These are phyloP conservation scores for Hanseniaspora hatyaiensis DNA, from an alignment of 805 yeast species.

Conservation along the genomic window DNA sequence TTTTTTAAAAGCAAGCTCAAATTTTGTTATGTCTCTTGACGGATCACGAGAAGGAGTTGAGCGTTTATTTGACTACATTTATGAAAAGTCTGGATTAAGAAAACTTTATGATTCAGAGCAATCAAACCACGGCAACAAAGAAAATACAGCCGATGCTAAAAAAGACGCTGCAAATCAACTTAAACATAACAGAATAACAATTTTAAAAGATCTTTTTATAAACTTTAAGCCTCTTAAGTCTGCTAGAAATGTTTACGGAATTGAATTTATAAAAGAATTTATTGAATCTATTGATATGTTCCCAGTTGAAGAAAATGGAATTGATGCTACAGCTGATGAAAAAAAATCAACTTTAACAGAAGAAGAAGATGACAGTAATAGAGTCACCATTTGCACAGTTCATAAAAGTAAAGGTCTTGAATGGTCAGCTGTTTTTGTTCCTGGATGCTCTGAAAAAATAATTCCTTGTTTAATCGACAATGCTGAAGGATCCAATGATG, in stretches of 20 bases:
- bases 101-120: constrained; percentile 18
- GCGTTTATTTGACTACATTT: constrained; percentile 25
- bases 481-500: constrained; percentile 23
- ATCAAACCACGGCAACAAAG: background rate
- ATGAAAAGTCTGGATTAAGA: constrained; percentile 26
- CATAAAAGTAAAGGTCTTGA: constrained; percentile 91
- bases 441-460: constrained; percentile 54
- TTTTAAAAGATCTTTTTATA: constrained; percentile 21
- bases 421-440: constrained; percentile 85
- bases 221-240: constrained; percentile 21
- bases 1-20: background rate
- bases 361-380: constrained; percentile 20
- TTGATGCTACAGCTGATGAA: background rate
- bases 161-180: background rate
- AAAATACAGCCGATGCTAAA: constrained; percentile 8
- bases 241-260: constrained; percentile 17
- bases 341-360: background rate
- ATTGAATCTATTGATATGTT: constrained; percentile 11
- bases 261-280: constrained; percentile 12
- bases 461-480: constrained; percentile 50
- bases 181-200: background rate
- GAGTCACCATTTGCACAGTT: constrained; percentile 58
- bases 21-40: background rate
- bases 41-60: constrained; percentile 17
- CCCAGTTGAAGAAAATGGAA: constrained; percentile 11